These are phyloP conservation scores for Calcarisporium arbuscula DNA, from an alignment of 2,329 filamentous ascomycete genomes.

Conservation along the genomic window DNA sequence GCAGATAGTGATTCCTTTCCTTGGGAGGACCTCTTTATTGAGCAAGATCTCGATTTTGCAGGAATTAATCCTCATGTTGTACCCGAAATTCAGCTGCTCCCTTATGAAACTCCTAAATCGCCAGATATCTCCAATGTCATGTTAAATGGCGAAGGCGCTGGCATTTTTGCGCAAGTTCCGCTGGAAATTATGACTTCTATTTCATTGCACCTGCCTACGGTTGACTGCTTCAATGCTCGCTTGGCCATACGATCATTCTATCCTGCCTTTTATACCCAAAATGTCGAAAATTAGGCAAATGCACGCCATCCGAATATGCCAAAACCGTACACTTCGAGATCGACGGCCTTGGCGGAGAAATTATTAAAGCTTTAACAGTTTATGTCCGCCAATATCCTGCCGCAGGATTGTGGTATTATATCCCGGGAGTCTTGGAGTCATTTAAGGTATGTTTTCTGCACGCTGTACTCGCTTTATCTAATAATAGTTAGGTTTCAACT, in stretches of 20 bases:
- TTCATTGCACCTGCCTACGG: slow-evolving; percentile 5
- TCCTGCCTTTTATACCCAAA: slow-evolving; percentile 6
- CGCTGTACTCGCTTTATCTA: slow-evolving; percentile 3
- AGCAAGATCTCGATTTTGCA: slow-evolving; percentile 1
- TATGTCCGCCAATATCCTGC: slow-evolving; percentile 4
- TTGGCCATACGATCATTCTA: slow-evolving; percentile 7
- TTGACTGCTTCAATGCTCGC: slow-evolving; percentile 9
- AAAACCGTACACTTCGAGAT: slow-evolving; percentile 8
- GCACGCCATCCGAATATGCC: slow-evolving; percentile 6
- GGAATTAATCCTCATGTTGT: slow-evolving; percentile 4
- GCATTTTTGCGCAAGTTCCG: slow-evolving; percentile 6
- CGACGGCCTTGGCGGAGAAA: slow-evolving; percentile 9
- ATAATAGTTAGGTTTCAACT: slow-evolving; percentile 8
- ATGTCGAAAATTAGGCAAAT: slow-evolving; percentile 8
- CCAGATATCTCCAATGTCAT: too few species aligned
- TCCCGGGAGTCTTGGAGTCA: slow-evolving; percentile 8
- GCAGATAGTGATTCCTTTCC: slow-evolving; percentile 7
- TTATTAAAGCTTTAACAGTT: slow-evolving; percentile 8
- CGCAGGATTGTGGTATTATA: slow-evolving; percentile 4
- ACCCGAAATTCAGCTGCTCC: slow-evolving; percentile 8
- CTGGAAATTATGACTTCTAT: slow-evolving; percentile 7
- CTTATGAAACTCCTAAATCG: slow-evolving; percentile 4
- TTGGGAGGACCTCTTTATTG: slow-evolving; percentile 8
- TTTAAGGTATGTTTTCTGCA: slow-evolving; percentile 6
- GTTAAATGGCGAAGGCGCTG: too few species aligned